A percentile compares a stretch with the other conserved stretches of the same genome.
Evolutionary conservation across 2,329 filamentous ascomycete genomes (phyloP).

Genomic region (Dendrostoma leiphaemia): DNA sequence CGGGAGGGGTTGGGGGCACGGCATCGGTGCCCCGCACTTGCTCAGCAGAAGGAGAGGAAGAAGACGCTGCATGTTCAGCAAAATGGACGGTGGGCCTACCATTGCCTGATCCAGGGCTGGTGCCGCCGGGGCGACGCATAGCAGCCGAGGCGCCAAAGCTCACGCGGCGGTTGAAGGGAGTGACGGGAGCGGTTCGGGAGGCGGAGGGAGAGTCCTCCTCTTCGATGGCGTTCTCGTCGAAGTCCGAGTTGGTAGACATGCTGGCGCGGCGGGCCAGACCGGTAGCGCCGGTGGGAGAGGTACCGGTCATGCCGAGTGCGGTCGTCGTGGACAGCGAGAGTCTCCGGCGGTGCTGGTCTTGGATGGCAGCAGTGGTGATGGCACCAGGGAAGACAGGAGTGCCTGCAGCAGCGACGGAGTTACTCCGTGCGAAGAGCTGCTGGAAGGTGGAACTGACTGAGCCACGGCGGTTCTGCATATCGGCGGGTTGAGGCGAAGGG

Average conservation of each 20-base stretch:
- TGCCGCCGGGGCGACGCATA: slow-evolving; percentile 56
- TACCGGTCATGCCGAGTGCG: slow-evolving; percentile 65
- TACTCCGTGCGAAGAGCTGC: slow-evolving; percentile 58
- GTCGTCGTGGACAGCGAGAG: slow-evolving; percentile 65
- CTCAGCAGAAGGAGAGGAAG: slow-evolving; percentile 32
- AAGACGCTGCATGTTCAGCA: slow-evolving; percentile 24
- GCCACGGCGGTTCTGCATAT: slow-evolving; percentile 45
- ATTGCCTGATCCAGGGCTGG: slow-evolving; percentile 57
- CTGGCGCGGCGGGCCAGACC: slow-evolving; percentile 61
- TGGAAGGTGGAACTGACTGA: slow-evolving; percentile 57
- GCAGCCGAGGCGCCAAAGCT: slow-evolving; percentile 81
- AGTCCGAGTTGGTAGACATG: slow-evolving; percentile 64
- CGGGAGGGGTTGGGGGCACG: slow-evolving; percentile 29
- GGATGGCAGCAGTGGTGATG: slow-evolving; percentile 42
- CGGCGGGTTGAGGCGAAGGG: slow-evolving; percentile 25
- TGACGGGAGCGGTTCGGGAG: slow-evolving; percentile 59
- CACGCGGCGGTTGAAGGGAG: slow-evolving; percentile 79
- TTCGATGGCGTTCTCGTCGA: slow-evolving; percentile 72
- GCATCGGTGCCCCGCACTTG: slow-evolving; percentile 23
- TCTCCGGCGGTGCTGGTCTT: slow-evolving; percentile 62
- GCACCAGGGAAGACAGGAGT: slow-evolving; percentile 44
- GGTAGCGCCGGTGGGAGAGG: slow-evolving; percentile 57
- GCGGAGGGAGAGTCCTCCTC: slow-evolving; percentile 59
- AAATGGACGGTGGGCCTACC: slow-evolving; percentile 53
- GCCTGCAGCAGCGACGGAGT: slow-evolving; percentile 44